These are phyloP conservation scores for Lactifluus pinguis DNA, from an alignment of 768 basidiomycete genomes.

Conservation along the genomic window DNA sequence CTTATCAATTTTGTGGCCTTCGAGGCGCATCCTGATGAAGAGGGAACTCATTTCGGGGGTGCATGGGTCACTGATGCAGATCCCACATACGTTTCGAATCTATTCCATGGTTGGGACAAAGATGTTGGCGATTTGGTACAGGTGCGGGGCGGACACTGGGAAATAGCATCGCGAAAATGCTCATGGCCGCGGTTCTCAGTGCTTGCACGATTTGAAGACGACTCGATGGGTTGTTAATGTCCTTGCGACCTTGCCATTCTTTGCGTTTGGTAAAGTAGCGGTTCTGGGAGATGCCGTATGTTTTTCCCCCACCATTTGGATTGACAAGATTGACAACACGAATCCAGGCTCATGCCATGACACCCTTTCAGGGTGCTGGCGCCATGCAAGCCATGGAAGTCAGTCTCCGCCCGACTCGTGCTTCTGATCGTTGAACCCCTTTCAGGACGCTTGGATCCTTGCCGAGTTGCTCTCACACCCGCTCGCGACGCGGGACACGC, in stretches of 20 bases:
- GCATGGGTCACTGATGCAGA: constrained; percentile 8
- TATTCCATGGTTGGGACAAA: constrained; percentile 10
- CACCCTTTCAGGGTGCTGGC: constrained; percentile 36
- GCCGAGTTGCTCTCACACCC: constrained; percentile 10
- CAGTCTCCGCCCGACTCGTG: constrained; percentile 3
- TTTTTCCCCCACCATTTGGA: not conserved
- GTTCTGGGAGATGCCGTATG: constrained; percentile 25
- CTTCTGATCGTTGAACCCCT: not conserved
- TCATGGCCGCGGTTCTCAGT: not conserved
- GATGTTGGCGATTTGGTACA: constrained; percentile 34
- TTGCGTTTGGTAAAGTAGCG: too few species aligned
- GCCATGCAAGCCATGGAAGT: constrained; percentile 38
- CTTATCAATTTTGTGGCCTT: too few species aligned
- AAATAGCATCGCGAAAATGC: not conserved
- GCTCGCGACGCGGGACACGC: constrained; percentile 20
- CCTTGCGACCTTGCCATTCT: too few species aligned
- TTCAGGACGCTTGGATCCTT: constrained; percentile 31
- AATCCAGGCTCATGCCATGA: constrained; percentile 31
- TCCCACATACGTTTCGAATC: not conserved
- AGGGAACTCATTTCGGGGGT: not conserved
- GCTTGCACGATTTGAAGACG: constrained; percentile 1
- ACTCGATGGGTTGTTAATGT: constrained; percentile 20
- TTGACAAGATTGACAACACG: too few species aligned
- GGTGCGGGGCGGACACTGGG: constrained; percentile 28
- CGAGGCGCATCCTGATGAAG: too few species aligned